Conservation (phyloP, 495 filamentous ascomycete genomes). For the Extremus antarcticus region DNA sequence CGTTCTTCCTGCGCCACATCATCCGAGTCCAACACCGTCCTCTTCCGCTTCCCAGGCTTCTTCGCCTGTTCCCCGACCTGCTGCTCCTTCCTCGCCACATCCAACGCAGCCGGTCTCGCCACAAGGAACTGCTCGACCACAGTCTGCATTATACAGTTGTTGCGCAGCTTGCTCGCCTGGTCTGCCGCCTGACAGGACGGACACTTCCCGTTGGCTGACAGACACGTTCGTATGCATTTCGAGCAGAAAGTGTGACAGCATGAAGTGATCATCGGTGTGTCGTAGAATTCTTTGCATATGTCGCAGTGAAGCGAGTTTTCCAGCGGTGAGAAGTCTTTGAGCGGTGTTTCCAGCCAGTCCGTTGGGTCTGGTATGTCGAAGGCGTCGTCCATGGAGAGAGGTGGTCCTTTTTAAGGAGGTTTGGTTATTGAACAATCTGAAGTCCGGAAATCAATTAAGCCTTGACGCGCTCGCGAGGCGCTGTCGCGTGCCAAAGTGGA, state of each 20-base stretch:
- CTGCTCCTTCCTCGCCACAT: slow-evolving; percentile 40
- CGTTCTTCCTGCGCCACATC: slow-evolving; percentile 27
- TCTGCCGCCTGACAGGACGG: slow-evolving; percentile 67
- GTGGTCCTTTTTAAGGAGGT: background rate
- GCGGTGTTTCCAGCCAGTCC: slow-evolving; percentile 79
- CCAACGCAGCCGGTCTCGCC: slow-evolving; percentile 50
- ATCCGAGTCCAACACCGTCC: slow-evolving; percentile 42
- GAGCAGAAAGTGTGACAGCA: slow-evolving; percentile 98
- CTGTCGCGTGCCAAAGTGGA: no score
- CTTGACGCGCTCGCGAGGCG: background rate
- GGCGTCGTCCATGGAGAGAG: slow-evolving; percentile 9
- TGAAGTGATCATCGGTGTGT: slow-evolving; percentile 83
- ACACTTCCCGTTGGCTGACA: slow-evolving; percentile 73
- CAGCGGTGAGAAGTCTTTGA: slow-evolving; percentile 60
- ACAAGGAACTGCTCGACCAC: slow-evolving; percentile 67
- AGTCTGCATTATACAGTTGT: slow-evolving; percentile 74
- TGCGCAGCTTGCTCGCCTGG: slow-evolving; percentile 71
- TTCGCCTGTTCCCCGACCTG: slow-evolving; percentile 22
- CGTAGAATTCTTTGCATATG: slow-evolving; percentile 95
- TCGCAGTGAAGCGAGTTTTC: slow-evolving; percentile 86
- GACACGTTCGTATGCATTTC: slow-evolving; percentile 75
- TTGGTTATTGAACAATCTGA: background rate
- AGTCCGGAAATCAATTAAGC: background rate
- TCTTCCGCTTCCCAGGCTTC: slow-evolving; percentile 32
- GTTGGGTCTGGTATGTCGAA: slow-evolving; percentile 72